Conservation (phyloP, 805 yeast species). For the Phaffomyces thermotolerans region DNA sequence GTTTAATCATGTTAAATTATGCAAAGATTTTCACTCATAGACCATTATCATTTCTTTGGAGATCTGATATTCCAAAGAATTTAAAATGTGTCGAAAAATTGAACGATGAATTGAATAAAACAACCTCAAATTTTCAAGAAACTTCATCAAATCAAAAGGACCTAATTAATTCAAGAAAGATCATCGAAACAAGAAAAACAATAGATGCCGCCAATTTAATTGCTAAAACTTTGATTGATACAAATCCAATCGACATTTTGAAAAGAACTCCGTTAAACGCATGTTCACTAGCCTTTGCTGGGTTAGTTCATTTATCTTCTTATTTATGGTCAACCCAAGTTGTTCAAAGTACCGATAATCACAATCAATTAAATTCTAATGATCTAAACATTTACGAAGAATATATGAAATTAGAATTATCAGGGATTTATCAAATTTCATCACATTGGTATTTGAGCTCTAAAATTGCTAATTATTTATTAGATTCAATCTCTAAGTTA, state of each 20-base stretch:
- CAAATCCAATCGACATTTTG: constrained; percentile 35
- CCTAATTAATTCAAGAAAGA: constrained; percentile 36
- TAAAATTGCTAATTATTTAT: constrained; percentile 38
- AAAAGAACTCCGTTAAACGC: constrained; percentile 46
- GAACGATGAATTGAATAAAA: constrained; percentile 21
- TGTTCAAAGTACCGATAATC: constrained; percentile 9
- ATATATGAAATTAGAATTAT: constrained; percentile 41
- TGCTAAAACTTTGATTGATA: constrained; percentile 38
- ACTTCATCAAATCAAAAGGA: constrained; percentile 23
- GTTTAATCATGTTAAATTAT: constrained; percentile 40
- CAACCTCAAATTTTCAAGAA: constrained; percentile 25
- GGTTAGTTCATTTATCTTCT: constrained; percentile 45
- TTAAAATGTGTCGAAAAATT: constrained; percentile 29
- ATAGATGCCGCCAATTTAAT: constrained; percentile 48
- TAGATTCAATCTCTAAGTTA: constrained; percentile 37
- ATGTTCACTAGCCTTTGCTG: constrained; percentile 46
- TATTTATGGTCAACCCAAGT: constrained; percentile 45
- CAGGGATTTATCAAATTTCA: constrained; percentile 42
- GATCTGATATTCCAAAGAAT: constrained; percentile 37
- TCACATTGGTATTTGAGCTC: constrained; percentile 45
- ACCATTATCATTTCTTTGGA: constrained; percentile 47
- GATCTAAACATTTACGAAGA: constrained; percentile 40
- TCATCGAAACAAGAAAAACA: constrained; percentile 46
- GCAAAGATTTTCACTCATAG: constrained; percentile 50
- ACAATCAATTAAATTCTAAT: constrained; percentile 18